Evolutionary conservation across 192 early-diverging fungal species (phyloP), one percentile per base, ranked within the genome.

Genomic region (Rhizoclosmatium globosum): DNA sequence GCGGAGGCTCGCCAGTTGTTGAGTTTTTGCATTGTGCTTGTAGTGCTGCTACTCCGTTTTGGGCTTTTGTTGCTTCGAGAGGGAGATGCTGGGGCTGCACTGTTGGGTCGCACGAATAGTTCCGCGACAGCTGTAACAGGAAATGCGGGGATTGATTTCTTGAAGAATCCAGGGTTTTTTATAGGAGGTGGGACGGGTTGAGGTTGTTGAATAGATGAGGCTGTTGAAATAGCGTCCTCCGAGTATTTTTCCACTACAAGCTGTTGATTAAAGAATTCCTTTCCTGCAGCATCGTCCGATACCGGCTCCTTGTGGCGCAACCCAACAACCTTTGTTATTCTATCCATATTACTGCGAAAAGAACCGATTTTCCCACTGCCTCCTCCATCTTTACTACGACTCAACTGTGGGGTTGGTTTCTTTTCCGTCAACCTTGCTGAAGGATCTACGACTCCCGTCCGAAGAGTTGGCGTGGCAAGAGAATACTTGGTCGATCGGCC

Each of bases 11-110:
- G 62, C 15, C 15, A 64, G 19, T 13, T 23, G 3, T 64, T 64
- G 62, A 64, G 15, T 64, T 64, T 64, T 64, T 64, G 19, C 31
- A 64, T 17, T 13, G 23, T 64, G 41, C 31, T 64, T 17, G n/a
- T 64, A 39, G 19, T 53, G 9, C 9, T 53, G 6, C 50, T 53
- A 0, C 17, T 53, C 17, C 9, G 50, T 53, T 53, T 53, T 13
- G 50, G 50, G 17, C 50, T 17, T 53, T 7, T 53, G 50, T 7
- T 13, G 23, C 31, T 31, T 31, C 31, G 31, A 31, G 31, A 31
- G 31, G 31, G 31, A 31, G 31, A 31, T 31, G 31, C 31, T 31
- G 31, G 31, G 31, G 31, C 31, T 31, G 31, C 31, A 31, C 31
- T 31, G 31, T 31, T 31, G 31, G 31, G 31, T 31, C 31, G 31